Base-by-base conservation (phyloP, 768 basidiomycete genomes). In the Kwoniella pini region DNA sequence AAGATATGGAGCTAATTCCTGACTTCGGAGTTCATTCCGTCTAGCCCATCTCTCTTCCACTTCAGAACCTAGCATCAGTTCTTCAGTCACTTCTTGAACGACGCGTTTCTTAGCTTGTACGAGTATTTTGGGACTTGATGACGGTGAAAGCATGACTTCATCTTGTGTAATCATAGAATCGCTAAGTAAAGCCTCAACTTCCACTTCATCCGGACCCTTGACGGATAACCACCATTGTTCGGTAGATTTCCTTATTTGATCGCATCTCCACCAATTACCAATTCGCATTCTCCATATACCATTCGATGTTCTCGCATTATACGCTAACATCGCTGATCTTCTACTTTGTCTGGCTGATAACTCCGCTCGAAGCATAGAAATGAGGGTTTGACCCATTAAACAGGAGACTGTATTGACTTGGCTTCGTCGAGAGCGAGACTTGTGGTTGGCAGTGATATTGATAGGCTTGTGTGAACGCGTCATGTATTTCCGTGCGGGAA, bases 11-110 rank as follows among this genome's bases (percentile, higher is more conserved):
- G 55, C 17, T 17, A 64, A 36, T 28, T 64, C 62, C 19, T 46
- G 27, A 26, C 10, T 12, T 24, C 63, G 42, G 13, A 64, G 54
- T 26, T 50, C 26, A 52, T 64, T 64, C 10, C 63, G 11, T 21
- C 63, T 30, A 5, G 63, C 57, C 63, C 63, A 64, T 42, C 63
- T 44, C n/a, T 64, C 63, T n/a, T 45, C 40, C 0, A 60, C 50
- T 42, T 64, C 62, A 5, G 42, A 21, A n/a, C 51, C 51, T 28
- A 50, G 15, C 22, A n/a, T 51, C 1, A 31, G 19, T 27, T 56
- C 54, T 24, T 52, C 50, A 9, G 40, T 22, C 4, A 24, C 31
- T 13, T 63, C 54, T 3, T 48, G 21, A n/a, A 42, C 27, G 4
- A 24, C 31, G 26, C 51, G 2, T 19, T 58, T 64, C 43, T 13